Percentiles rank a stretch among this genome's conserved stretches.
Evolutionary conservation across 805 yeast species (phyloP).

Genomic region (Blastobotrys attinorum): DNA sequence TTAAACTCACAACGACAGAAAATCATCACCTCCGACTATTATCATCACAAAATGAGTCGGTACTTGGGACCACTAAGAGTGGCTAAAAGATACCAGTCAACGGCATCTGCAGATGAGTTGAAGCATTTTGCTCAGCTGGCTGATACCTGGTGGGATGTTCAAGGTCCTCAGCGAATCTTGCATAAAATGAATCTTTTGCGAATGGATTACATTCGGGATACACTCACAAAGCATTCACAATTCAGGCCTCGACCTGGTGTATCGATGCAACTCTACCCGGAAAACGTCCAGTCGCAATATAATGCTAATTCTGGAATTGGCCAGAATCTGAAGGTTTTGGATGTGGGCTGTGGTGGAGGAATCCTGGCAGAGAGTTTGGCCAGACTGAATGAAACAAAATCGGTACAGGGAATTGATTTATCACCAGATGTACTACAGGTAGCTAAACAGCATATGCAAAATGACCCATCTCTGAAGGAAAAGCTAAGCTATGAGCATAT

Average conservation of each 20-base stretch:
- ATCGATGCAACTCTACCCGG: conserved; percentile 58
- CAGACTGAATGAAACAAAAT: conserved; percentile 48
- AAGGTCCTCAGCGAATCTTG: conserved; percentile 86
- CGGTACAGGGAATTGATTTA: conserved; percentile 78
- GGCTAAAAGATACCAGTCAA: conserved; percentile 2
- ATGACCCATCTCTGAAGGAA: conserved; percentile 54
- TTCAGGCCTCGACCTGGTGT: conserved; percentile 79
- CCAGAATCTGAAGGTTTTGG: conserved; percentile 51
- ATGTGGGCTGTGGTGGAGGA: conserved; percentile 99
- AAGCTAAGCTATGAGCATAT: conserved; percentile 54
- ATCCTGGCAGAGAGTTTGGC: conserved; percentile 82
- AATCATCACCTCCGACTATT: neutral
- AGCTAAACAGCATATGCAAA: conserved; percentile 57
- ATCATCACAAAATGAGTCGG: neutral
- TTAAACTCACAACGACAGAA: neutral
- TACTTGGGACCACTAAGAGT: neutral
- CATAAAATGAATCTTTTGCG: conserved; percentile 91
- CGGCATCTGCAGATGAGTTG: conserved; percentile 47
- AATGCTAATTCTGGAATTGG: conserved; percentile 16
- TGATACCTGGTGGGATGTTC: conserved; percentile 95
- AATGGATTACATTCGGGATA: conserved; percentile 74
- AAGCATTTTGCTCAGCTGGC: conserved; percentile 82
- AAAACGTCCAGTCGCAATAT: conserved; percentile 17
- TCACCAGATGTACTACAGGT: conserved; percentile 75
- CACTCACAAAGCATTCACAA: conserved; percentile 41